Percentiles rank a stretch among this genome's conserved stretches.
These are phyloP conservation scores for Erythrobasidium hasegawianum DNA, from an alignment of 1,284 basidiomycete genomes.

Conservation along the genomic window DNA sequence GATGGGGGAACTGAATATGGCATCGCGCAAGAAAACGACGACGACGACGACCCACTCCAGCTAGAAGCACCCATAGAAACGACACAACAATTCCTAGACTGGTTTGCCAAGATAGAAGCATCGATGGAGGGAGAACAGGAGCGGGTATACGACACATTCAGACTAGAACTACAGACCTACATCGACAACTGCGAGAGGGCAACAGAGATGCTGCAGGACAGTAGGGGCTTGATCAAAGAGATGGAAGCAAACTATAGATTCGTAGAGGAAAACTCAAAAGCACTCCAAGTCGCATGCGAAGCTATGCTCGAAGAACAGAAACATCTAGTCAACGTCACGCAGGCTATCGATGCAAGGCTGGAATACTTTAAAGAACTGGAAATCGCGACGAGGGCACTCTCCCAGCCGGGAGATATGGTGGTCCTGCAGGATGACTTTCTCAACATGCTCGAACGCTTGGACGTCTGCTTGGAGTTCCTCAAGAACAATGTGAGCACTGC, in stretches of 20 bases:
- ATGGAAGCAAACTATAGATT: conserved; percentile 78
- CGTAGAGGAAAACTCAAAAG: conserved; percentile 82
- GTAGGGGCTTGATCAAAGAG: conserved; percentile 66
- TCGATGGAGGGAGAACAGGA: conserved; percentile 87
- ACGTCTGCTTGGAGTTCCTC: conserved; percentile 84
- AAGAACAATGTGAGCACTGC: conserved; percentile 66
- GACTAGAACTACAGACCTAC: conserved; percentile 67
- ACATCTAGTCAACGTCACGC: conserved; percentile 67
- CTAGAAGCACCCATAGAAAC: conserved; percentile 72
- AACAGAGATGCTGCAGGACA: conserved; percentile 63
- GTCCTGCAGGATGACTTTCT: conserved; percentile 83
- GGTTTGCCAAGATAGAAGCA: conserved; percentile 75
- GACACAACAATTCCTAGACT: conserved; percentile 90
- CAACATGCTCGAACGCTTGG: conserved; percentile 87
- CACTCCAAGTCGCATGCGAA: conserved; percentile 84
- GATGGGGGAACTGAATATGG: background rate
- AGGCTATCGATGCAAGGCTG: conserved; percentile 68
- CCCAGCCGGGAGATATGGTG: conserved; percentile 82
- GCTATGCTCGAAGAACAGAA: conserved; percentile 80
- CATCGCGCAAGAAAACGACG: background rate
- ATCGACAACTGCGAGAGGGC: conserved; percentile 70
- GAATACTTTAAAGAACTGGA: conserved; percentile 91
- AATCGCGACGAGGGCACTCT: conserved; percentile 80
- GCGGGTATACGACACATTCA: conserved; percentile 76
- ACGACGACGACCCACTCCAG: conserved; percentile 57